A percentile compares a stretch with the other conserved stretches of the same genome.
These are phyloP conservation scores for Apiospora koreana DNA, from an alignment of 2,329 filamentous ascomycete genomes.

Conservation along the genomic window DNA sequence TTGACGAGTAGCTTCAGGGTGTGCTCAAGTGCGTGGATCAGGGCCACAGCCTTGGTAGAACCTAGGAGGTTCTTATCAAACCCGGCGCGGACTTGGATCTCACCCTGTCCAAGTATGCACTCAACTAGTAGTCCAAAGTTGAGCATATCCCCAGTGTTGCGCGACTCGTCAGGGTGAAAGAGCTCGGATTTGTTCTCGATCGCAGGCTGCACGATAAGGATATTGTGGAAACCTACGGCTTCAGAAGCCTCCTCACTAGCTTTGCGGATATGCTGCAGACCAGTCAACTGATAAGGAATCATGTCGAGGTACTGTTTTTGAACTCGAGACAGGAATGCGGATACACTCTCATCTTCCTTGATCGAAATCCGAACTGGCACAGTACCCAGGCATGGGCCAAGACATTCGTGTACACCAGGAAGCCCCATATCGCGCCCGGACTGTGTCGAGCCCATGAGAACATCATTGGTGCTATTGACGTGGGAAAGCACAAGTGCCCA, in stretches of 20 bases:
- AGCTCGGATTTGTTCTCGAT: background rate
- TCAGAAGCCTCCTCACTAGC: background rate
- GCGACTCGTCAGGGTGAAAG: background rate
- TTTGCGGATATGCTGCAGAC: background rate
- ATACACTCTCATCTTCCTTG: constrained; percentile 27
- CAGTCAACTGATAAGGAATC: constrained; percentile 44
- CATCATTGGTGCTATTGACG: constrained; percentile 34
- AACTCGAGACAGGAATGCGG: constrained; percentile 8
- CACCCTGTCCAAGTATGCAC: background rate
- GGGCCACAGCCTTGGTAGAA: constrained; percentile 5
- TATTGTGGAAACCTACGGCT: background rate
- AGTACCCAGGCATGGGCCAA: constrained; percentile 39
- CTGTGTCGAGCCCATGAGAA: constrained; percentile 40
- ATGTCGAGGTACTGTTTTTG: constrained; percentile 35
- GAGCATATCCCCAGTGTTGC: background rate
- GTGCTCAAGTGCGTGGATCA: constrained; percentile 15
- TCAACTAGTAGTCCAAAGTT: constrained; percentile 12
- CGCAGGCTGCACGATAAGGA: background rate
- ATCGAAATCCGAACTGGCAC: constrained; percentile 39
- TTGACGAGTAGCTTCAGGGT: constrained; percentile 17
- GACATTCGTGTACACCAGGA: constrained; percentile 19
- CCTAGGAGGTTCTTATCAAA: constrained; percentile 12
- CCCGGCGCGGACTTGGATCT: constrained; percentile 12
- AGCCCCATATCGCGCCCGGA: constrained; percentile 35
- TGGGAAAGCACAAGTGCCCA: constrained; percentile 38